Conservation (phyloP, 2,329 filamentous ascomycete species). For the Diaporthe sp. region DNA sequence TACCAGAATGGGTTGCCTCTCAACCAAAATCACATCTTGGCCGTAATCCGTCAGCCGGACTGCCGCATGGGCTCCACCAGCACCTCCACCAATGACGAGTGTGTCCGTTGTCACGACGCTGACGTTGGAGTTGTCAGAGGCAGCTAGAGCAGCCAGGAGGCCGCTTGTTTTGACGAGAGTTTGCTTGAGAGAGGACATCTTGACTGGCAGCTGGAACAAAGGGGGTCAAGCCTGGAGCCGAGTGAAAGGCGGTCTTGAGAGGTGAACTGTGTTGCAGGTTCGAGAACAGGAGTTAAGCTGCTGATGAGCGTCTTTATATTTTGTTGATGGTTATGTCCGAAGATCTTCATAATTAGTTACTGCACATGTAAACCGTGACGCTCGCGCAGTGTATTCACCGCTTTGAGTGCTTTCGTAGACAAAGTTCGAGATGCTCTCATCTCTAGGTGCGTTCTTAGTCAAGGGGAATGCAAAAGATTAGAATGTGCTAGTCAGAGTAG, state of each 20-base stretch:
- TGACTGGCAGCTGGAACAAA: not conserved
- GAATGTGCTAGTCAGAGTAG: not conserved
- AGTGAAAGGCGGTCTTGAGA: not conserved
- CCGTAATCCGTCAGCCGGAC: slow-evolving; percentile 30
- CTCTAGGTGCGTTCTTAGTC: not conserved
- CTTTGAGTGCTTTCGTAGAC: not conserved
- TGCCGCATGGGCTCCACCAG: slow-evolving; percentile 30
- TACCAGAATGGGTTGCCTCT: slow-evolving; percentile 26
- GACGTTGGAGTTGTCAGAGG: not conserved
- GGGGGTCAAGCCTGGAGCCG: not conserved
- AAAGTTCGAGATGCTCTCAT: not conserved
- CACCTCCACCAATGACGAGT: slow-evolving; percentile 32
- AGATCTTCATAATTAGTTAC: not conserved
- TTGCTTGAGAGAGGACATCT: slow-evolving; percentile 14
- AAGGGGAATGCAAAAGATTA: not conserved
- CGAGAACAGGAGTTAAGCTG: not conserved
- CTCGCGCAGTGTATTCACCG: not conserved
- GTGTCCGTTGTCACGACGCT: slow-evolving; percentile 17
- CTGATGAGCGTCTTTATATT: not conserved
- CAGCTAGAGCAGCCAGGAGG: not conserved
- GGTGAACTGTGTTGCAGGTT: not conserved
- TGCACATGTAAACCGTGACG: not conserved
- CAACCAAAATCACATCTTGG: slow-evolving; percentile 20
- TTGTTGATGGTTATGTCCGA: not conserved
- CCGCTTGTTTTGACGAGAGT: slow-evolving; percentile 13